These are phyloP conservation scores for Dothideomycetidae sp. DNA, from an alignment of 2,329 filamentous ascomycete genomes.

Conservation along the genomic window DNA sequence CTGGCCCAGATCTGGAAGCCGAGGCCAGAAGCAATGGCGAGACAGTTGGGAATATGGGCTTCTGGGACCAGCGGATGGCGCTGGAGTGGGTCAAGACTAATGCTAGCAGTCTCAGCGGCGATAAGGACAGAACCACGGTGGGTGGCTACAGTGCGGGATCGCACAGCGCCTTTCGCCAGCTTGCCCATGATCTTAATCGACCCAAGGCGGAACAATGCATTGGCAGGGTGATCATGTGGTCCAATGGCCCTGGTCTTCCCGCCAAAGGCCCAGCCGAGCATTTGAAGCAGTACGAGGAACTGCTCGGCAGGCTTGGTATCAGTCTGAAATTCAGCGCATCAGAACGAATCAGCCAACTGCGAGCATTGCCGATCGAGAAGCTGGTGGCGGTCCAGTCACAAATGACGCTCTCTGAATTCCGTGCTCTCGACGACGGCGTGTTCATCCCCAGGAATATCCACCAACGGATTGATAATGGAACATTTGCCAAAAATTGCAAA, in stretches of 20 bases:
- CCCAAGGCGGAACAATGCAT: constrained; percentile 34
- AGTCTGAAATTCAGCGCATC: constrained; percentile 23
- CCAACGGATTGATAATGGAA: constrained; percentile 33
- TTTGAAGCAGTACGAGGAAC: constrained; percentile 39
- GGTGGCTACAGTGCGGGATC: constrained; percentile 42
- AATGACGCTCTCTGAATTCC: constrained; percentile 40
- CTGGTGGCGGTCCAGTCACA: constrained; percentile 30
- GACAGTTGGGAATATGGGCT: constrained; percentile 36
- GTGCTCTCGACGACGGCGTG: constrained; percentile 35
- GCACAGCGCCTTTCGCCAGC: constrained; percentile 43
- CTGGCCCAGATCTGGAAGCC: constrained; percentile 32
- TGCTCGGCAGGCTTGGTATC: constrained; percentile 33
- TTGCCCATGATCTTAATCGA: constrained; percentile 40
- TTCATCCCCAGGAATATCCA: constrained; percentile 36
- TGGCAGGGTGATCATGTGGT: constrained; percentile 39
- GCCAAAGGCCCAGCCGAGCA: constrained; percentile 34
- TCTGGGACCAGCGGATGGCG: constrained; percentile 43
- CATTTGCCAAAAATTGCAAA: constrained; percentile 32
- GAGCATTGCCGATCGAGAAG: constrained; percentile 24
- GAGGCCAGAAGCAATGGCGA: constrained; percentile 28
- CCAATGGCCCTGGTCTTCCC: constrained; percentile 40
- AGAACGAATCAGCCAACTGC: constrained; percentile 35
- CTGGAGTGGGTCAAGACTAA: constrained; percentile 42
- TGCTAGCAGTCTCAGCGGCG: constrained; percentile 37
- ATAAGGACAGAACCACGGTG: constrained; percentile 38